Evolutionary conservation across 148 eudicot genomes (phyloP).

Genomic region (Rhododendron mucronatum): DNA sequence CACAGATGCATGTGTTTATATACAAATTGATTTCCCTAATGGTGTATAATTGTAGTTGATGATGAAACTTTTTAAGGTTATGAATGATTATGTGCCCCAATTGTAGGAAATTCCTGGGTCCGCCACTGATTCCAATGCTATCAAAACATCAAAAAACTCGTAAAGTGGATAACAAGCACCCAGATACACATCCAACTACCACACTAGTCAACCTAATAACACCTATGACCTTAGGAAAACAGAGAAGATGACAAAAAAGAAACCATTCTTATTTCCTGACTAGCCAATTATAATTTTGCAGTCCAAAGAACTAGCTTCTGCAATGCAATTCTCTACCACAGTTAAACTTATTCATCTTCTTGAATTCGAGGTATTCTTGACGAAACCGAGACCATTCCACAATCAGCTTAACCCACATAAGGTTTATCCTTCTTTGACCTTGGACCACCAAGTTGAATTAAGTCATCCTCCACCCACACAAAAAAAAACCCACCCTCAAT

Average conservation of each 20-base stretch:
- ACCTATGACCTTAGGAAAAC: not conserved
- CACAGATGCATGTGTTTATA: too few species aligned
- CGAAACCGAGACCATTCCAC: not conserved
- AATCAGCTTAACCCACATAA: not conserved
- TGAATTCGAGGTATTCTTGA: not conserved
- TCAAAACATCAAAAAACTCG: not conserved
- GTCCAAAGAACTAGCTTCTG: conserved; percentile 1
- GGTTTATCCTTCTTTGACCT: not conserved
- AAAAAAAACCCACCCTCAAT: not conserved
- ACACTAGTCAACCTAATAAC: not conserved
- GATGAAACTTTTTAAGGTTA: too few species aligned
- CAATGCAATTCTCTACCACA: not conserved
- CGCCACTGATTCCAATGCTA: not conserved
- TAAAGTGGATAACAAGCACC: not conserved
- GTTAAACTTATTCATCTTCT: not conserved
- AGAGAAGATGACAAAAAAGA: not conserved
- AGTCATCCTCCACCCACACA: not conserved
- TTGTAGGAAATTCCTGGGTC: too few species aligned
- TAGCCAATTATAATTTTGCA: not conserved
- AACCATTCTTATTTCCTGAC: not conserved
- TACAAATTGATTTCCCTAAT: too few species aligned
- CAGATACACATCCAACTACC: not conserved
- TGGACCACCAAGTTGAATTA: not conserved
- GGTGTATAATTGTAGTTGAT: too few species aligned
- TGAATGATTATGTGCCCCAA: too few species aligned